Evolutionary conservation across 2,329 filamentous ascomycete genomes (phyloP).

Genomic region (Emmonsiellopsis sp.): DNA sequence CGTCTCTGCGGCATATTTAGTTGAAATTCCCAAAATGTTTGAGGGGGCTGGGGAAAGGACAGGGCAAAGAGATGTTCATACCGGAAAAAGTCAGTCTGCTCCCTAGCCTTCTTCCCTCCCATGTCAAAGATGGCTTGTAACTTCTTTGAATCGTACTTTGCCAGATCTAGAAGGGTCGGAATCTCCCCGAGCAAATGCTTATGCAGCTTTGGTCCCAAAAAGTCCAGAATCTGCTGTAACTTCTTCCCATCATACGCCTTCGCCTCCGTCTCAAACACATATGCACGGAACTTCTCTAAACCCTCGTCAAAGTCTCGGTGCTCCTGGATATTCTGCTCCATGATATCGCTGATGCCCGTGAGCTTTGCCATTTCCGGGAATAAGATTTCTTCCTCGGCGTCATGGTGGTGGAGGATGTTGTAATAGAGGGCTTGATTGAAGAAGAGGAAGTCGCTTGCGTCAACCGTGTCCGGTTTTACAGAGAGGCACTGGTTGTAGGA

Average conservation of each 20-base stretch:
- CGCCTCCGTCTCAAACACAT: constrained; percentile 13
- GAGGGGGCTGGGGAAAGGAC: not conserved
- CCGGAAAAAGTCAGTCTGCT: constrained; percentile 4
- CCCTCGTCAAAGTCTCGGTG: constrained; percentile 17
- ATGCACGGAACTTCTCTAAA: constrained; percentile 14
- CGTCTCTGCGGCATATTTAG: constrained; percentile 3
- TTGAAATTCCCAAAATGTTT: not conserved
- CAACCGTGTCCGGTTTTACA: constrained; percentile 13
- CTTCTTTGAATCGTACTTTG: constrained; percentile 12
- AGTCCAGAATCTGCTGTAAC: constrained; percentile 14
- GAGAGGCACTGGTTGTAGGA: constrained; percentile 31
- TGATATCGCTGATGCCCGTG: constrained; percentile 19
- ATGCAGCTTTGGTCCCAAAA: constrained; percentile 15
- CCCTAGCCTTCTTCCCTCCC: constrained; percentile 9
- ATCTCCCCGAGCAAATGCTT: constrained; percentile 20
- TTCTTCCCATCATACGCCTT: constrained; percentile 14
- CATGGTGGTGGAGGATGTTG: constrained; percentile 25
- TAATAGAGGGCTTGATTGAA: constrained; percentile 24
- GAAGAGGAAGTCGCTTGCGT: constrained; percentile 20
- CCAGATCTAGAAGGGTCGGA: constrained; percentile 12
- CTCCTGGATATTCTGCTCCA: constrained; percentile 25
- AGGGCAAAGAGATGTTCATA: not conserved
- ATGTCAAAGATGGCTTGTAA: constrained; percentile 13
- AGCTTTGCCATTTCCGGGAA: constrained; percentile 24
- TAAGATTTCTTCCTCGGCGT: constrained; percentile 22